A percentile compares a stretch with the other conserved stretches of the same genome.
phyloP scores from a whole-genome alignment of 2,329 filamentous ascomycete species.

The Aspergillus viridinutans region DNA sequence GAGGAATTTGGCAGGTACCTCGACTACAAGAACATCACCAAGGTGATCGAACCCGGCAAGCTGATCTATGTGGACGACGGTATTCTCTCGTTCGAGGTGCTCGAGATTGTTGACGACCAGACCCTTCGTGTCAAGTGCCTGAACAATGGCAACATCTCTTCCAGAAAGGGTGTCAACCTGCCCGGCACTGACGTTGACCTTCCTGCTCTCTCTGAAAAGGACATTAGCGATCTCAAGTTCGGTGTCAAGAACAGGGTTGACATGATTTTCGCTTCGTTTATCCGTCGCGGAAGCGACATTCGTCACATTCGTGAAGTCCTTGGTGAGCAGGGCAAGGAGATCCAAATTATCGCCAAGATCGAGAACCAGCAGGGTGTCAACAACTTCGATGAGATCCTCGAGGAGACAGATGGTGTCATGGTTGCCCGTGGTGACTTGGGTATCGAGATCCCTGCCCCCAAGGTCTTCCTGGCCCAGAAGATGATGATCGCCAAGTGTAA shows the following conservation, averaged over 20 bases:
- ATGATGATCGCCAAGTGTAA: conserved; percentile 99
- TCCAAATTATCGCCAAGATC: conserved; percentile 99
- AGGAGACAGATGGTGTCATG: conserved; percentile 98
- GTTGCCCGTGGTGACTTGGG: conserved; percentile 96
- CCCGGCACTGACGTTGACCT: conserved; percentile 98
- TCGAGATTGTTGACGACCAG: conserved; percentile 82
- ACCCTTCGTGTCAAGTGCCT: conserved; percentile 80
- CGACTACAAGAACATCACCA: conserved; percentile 99
- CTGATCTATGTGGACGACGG: conserved; percentile 98
- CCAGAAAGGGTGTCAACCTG: conserved; percentile 98
- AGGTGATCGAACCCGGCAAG: conserved; percentile 86
- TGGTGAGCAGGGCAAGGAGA: conserved; percentile 86
- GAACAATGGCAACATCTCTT: conserved; percentile 98
- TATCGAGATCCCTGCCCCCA: conserved; percentile 96
- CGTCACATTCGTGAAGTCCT: conserved; percentile 85
- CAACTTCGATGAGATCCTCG: conserved; percentile 97
- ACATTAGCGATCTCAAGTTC: conserved; percentile 88
- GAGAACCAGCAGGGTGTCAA: conserved; percentile 99
- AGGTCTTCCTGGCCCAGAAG: conserved; percentile 99
- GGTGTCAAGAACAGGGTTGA: conserved; percentile 98
- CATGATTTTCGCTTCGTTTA: conserved; percentile 99
- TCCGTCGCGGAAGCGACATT: conserved; percentile 91
- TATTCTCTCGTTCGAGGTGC: conserved; percentile 91
- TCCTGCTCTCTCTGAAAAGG: conserved; percentile 95
- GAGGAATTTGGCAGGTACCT: conserved; percentile 63